Percentiles rank a stretch among this genome's conserved stretches.
Conservation (phyloP, 345 rosid species). For the Firmiana major region DNA sequence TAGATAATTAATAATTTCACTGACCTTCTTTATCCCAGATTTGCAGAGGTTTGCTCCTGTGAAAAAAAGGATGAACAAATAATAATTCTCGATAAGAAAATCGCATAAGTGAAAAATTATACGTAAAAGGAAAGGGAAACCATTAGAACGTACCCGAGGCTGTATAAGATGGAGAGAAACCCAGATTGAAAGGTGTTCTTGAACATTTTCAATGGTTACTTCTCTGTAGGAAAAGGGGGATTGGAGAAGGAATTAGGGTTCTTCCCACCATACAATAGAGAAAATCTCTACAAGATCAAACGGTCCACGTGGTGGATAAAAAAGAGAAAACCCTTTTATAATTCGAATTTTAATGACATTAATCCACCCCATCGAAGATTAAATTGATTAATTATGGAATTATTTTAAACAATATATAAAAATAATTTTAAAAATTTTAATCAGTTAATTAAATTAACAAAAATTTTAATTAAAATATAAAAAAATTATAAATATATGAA, state of each 20-base stretch:
- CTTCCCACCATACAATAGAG: no score
- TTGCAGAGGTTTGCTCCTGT: constrained; percentile 78
- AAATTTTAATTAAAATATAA: no score
- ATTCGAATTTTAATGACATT: no score
- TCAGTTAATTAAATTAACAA: no score
- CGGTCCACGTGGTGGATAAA: no score
- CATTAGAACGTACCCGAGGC: constrained; percentile 51
- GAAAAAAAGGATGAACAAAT: background rate
- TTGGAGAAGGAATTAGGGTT: background rate
- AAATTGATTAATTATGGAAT: no score
- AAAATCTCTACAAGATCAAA: no score
- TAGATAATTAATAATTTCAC: constrained; percentile 11
- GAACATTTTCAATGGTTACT: constrained; percentile 40
- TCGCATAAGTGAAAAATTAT: background rate
- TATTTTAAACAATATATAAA: no score
- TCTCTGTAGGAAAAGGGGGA: background rate
- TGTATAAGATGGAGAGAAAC: constrained; percentile 73
- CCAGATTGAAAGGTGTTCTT: constrained; percentile 89
- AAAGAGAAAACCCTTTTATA: no score
- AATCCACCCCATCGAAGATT: no score
- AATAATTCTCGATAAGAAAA: background rate
- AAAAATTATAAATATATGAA: no score
- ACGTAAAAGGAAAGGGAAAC: background rate
- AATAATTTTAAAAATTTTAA: no score
- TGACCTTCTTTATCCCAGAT: constrained; percentile 87